Percentiles rank a stretch among this genome's conserved stretches.
phyloP scores from a whole-genome alignment of 2,329 filamentous ascomycete genomes.

The Colletotrichum somersetense region DNA sequence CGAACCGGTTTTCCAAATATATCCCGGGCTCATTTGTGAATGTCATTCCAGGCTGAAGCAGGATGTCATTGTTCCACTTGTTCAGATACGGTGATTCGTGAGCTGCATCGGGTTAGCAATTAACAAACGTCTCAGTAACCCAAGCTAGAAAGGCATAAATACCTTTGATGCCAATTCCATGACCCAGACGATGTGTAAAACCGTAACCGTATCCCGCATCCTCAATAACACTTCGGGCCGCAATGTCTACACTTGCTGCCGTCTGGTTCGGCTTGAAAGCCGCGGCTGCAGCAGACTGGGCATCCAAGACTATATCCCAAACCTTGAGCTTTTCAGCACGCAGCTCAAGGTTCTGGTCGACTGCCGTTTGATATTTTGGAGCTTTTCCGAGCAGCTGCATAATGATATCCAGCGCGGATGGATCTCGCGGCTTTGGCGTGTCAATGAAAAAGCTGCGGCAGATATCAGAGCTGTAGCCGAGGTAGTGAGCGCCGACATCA shows the following conservation, averaged over 20 bases:
- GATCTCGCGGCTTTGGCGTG: constrained; percentile 40
- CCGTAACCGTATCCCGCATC: constrained; percentile 68
- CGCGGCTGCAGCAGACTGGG: constrained; percentile 67
- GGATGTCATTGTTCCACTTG: constrained; percentile 65
- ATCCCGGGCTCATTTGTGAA: constrained; percentile 75
- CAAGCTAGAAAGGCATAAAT: not conserved
- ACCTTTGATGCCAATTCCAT: constrained; percentile 73
- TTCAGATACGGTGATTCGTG: constrained; percentile 75
- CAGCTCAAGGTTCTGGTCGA: constrained; percentile 42
- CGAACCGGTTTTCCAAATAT: constrained; percentile 70
- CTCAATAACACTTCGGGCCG: constrained; percentile 68
- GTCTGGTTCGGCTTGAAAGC: constrained; percentile 65
- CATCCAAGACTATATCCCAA: constrained; percentile 72
- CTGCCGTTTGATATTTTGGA: not conserved
- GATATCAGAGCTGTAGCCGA: constrained; percentile 74
- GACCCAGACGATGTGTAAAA: constrained; percentile 73
- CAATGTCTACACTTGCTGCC: constrained; percentile 71
- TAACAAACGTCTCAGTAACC: too few species aligned
- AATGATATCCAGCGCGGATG: not conserved
- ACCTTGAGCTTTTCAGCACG: constrained; percentile 66
- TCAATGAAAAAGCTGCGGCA: constrained; percentile 72
- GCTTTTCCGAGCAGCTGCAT: not conserved
- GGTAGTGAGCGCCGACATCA: constrained; percentile 72
- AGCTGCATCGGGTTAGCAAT: constrained; percentile 49
- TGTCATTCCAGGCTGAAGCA: constrained; percentile 68